Evolutionary conservation across 345 rosid species (phyloP).

Genomic region (Fremontodendron californicum): DNA sequence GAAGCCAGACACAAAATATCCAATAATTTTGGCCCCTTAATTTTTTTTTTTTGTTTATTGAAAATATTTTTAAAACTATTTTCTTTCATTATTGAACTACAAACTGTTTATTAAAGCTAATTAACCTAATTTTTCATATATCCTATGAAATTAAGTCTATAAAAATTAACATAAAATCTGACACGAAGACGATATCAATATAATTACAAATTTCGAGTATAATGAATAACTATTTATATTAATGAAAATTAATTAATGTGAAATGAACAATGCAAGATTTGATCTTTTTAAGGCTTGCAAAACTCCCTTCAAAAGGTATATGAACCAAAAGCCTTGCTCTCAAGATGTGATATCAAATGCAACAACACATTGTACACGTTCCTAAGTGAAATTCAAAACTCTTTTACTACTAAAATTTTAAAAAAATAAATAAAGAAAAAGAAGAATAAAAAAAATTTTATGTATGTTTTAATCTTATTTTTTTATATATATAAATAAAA

Average conservation of each 20-base stretch:
- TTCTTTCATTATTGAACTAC: not conserved
- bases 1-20: not conserved
- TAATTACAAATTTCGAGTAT: not conserved
- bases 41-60: not conserved
- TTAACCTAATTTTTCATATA: not conserved
- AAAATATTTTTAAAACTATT: not conserved
- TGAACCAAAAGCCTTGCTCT: not conserved
- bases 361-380: no score
- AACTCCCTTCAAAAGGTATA: not conserved
- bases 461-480: no score
- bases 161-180: not conserved
- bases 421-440: no score
- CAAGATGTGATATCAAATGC: no score
- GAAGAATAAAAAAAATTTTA: no score
- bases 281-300: not conserved
- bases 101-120: not conserved
- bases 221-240: not conserved
- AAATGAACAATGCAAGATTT: not conserved
- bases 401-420: no score
- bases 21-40: not conserved
- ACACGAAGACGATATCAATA: not conserved
- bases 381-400: no score
- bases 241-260: not conserved
- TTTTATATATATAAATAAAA: no score
- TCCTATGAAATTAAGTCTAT: not conserved